Conservation (phyloP, 495 filamentous ascomycete genomes). For the Xylona heveae region DNA sequence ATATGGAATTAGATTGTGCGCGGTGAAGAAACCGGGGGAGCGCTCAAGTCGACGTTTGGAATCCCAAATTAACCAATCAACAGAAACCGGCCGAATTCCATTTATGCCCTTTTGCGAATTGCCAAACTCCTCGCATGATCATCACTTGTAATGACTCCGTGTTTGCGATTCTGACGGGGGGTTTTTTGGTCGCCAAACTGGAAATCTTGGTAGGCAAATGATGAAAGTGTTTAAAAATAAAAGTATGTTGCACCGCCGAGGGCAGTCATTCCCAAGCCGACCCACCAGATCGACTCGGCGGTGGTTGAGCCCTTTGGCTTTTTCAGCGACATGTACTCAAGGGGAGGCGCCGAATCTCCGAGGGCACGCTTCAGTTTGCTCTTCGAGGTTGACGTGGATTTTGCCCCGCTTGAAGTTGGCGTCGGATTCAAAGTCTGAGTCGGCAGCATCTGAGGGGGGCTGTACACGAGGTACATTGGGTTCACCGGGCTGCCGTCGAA, state of each 20-base stretch:
- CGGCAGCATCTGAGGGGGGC: conserved; percentile 55
- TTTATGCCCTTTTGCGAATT: too few relatives aligned
- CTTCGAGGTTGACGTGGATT: conserved; percentile 14
- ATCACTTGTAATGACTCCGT: too few relatives aligned
- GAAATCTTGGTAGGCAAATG: too few relatives aligned
- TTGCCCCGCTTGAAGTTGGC: conserved; percentile 13
- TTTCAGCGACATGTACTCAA: conserved; percentile 21
- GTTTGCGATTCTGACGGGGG: too few relatives aligned
- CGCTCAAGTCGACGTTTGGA: too few relatives aligned
- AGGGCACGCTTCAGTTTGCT: conserved; percentile 16
- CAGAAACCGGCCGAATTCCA: too few relatives aligned
- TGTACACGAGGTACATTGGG: conserved; percentile 51
- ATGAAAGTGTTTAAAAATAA: conserved; percentile 19
- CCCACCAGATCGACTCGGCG: conserved; percentile 45
- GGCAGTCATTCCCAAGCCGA: conserved; percentile 44
- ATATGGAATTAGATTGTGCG: too few relatives aligned
- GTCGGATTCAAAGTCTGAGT: conserved; percentile 45
- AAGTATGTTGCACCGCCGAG: conserved; percentile 33
- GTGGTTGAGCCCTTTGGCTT: conserved; percentile 26
- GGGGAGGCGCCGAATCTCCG: conserved; percentile 13
- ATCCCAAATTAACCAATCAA: too few relatives aligned
- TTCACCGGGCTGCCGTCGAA: conserved; percentile 48
- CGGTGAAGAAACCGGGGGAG: too few relatives aligned
- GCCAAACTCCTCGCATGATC: too few relatives aligned
- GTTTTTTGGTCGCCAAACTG: too few relatives aligned